These are phyloP conservation scores for Litchi chinensis DNA, from an alignment of 345 rosid genomes.

Conservation along the genomic window DNA sequence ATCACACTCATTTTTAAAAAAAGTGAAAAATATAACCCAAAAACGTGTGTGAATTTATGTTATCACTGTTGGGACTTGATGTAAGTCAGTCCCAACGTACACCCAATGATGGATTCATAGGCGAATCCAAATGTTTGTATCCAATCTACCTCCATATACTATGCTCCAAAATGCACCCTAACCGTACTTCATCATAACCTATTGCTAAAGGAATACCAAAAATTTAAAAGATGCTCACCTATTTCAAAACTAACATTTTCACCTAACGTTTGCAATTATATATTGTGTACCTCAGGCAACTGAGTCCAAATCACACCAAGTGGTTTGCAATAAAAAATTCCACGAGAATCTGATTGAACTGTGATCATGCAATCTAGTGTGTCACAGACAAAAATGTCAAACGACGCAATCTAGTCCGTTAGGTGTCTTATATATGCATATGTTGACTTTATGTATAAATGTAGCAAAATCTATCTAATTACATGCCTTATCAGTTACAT, in stretches of 20 bases:
- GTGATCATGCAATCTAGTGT: constrained; percentile 68
- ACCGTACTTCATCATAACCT: too few relatives aligned
- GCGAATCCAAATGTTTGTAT: too few relatives aligned
- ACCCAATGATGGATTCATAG: too few relatives aligned
- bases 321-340: constrained; percentile 92
- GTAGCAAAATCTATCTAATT: neutral
- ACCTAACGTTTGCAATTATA: neutral
- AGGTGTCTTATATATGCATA: neutral
- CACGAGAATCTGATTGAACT: constrained; percentile 83
- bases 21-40: neutral
- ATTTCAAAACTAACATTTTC: neutral
- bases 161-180: too few relatives aligned
- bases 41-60: neutral
- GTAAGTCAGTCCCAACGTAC: too few relatives aligned
- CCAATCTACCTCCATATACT: too few relatives aligned
- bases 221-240: neutral
- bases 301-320: constrained; percentile 92
- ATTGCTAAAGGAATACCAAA: too few relatives aligned
- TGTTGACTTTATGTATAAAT: neutral
- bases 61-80: too few relatives aligned
- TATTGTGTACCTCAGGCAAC: constrained; percentile 68
- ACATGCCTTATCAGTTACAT: neutral
- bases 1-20: too few relatives aligned
- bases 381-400: too few relatives aligned
- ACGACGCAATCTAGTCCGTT: neutral